A percentile compares a stretch with the other conserved stretches of the same genome.
These are phyloP conservation scores for Arthrobotrys megalospora DNA, from an alignment of 2,329 filamentous ascomycete species.

Conservation along the genomic window DNA sequence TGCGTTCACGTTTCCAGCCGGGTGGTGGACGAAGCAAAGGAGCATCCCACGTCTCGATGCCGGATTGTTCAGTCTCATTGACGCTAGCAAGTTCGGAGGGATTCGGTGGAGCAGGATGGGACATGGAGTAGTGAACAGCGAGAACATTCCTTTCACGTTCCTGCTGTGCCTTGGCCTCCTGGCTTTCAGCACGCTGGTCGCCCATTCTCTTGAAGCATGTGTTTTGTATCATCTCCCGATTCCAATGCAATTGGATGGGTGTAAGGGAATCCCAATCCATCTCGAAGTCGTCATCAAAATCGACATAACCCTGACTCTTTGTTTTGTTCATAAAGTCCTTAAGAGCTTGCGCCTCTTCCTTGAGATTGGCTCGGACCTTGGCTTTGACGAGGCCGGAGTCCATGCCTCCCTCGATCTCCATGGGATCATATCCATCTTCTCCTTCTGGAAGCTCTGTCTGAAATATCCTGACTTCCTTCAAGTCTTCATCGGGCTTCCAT, in stretches of 20 bases:
- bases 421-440: slow-evolving; percentile 52
- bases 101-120: slow-evolving; percentile 42
- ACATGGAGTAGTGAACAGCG: slow-evolving; percentile 58
- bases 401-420: slow-evolving; percentile 56
- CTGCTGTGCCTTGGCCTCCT: slow-evolving; percentile 41
- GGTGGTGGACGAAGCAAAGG: slow-evolving; percentile 48
- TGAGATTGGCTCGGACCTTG: slow-evolving; percentile 55
- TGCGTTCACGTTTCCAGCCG: slow-evolving; percentile 48
- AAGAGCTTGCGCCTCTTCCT: slow-evolving; percentile 52
- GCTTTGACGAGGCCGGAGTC: slow-evolving; percentile 50
- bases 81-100: slow-evolving; percentile 46
- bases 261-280: slow-evolving; percentile 53
- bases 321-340: slow-evolving; percentile 36
- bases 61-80: slow-evolving; percentile 32
- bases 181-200: slow-evolving; percentile 44
- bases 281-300: slow-evolving; percentile 59
- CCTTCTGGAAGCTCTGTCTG: slow-evolving; percentile 58
- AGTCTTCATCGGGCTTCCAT: slow-evolving; percentile 56
- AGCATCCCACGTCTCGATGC: slow-evolving; percentile 34
- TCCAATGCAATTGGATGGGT: slow-evolving; percentile 29
- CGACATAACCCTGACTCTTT: slow-evolving; percentile 42
- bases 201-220: slow-evolving; percentile 56
- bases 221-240: slow-evolving; percentile 37
- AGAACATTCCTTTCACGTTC: slow-evolving; percentile 56
- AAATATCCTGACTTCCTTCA: slow-evolving; percentile 54